These are phyloP conservation scores for Umbelopsis vinacea DNA, from an alignment of 192 early-diverging fungal species.

Conservation along the genomic window DNA sequence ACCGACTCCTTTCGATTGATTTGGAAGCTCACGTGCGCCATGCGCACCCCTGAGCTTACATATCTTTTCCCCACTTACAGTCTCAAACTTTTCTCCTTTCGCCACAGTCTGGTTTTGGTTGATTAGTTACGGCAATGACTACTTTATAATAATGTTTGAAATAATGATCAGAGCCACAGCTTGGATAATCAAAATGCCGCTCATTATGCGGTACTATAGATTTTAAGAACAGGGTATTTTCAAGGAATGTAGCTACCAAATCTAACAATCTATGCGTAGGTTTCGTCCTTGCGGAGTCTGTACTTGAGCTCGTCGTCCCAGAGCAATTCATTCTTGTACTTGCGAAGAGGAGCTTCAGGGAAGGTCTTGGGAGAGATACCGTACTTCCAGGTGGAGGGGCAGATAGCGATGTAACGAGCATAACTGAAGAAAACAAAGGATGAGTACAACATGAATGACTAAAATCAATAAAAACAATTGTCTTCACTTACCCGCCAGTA, in stretches of 20 bases:
- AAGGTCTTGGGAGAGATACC: constrained; percentile 42
- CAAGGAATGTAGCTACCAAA: background rate
- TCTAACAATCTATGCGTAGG: constrained; percentile 9
- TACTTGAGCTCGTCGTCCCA: constrained; percentile 34
- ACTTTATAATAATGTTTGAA: no score
- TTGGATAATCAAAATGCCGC: no score
- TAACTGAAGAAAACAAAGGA: constrained; percentile 35
- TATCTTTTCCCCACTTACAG: background rate
- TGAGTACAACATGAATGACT: background rate
- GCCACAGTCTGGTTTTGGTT: no score
- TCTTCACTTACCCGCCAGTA: constrained; percentile 30
- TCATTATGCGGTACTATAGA: no score
- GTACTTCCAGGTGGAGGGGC: constrained; percentile 41
- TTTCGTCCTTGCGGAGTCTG: constrained; percentile 17
- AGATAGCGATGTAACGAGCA: constrained; percentile 54
- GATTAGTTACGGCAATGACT: no score
- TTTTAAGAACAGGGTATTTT: no score
- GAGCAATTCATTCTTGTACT: constrained; percentile 35
- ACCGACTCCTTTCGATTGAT: no score
- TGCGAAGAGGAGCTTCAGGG: constrained; percentile 47
- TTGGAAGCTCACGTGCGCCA: no score
- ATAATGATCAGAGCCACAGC: no score
- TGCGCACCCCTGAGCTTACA: background rate
- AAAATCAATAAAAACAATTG: background rate
- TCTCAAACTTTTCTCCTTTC: background rate